Conservation (phyloP, 2,329 filamentous ascomycete genomes). For the Penicillium sp. region DNA sequence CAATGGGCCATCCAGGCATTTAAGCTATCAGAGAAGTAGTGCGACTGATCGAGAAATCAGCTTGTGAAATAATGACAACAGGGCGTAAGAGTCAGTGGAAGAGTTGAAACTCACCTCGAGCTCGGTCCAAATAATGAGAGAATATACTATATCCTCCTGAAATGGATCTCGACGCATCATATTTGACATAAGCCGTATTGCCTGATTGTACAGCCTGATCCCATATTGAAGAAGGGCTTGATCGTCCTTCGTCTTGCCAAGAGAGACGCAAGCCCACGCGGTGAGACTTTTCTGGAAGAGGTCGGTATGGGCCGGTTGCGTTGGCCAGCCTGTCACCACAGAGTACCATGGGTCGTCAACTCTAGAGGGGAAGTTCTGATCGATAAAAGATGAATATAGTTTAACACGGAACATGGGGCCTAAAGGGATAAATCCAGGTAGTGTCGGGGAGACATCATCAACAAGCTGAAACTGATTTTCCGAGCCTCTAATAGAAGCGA, state of each 20-base stretch:
- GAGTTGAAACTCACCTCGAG: not conserved
- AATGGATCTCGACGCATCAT: not conserved
- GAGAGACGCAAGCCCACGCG: not conserved
- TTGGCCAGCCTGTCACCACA: not conserved
- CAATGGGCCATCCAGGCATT: not conserved
- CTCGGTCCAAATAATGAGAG: not conserved
- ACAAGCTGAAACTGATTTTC: not conserved
- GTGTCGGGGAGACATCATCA: too few relatives aligned
- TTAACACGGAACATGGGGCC: not conserved
- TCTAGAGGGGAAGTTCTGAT: not conserved
- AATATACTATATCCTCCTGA: not conserved
- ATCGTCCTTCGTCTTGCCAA: not conserved
- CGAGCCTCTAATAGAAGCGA: not conserved
- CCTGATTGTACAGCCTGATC: not conserved
- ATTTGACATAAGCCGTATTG: not conserved
- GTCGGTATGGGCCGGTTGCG: not conserved
- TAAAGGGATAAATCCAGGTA: not conserved
- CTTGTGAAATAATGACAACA: not conserved
- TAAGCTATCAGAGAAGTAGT: not conserved
- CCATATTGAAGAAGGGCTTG: not conserved
- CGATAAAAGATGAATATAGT: not conserved
- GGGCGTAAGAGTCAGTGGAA: not conserved
- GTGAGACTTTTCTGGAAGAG: constrained; percentile 1
- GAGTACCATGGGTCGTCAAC: not conserved
- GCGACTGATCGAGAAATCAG: not conserved